Base-by-base conservation (phyloP, 225 moss, liverwort and hornwort species). In the Polytrichum formosum region DNA sequence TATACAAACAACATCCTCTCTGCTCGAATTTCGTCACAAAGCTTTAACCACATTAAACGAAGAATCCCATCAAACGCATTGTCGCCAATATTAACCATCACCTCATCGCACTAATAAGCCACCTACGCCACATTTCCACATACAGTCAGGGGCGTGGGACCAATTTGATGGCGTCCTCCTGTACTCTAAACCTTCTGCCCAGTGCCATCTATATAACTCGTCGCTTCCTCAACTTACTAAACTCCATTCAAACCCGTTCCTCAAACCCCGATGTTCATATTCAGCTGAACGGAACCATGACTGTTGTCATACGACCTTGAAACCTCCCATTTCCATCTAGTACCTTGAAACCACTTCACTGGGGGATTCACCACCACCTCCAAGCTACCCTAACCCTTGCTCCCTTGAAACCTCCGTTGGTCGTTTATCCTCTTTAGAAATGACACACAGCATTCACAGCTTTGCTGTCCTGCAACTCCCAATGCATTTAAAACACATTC, bases 11-110 rank as follows among this genome's bases (percentile, higher is more conserved):
- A 16, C 65, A 29, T 58, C 5, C 18, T 35, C 27, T 28, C n/a
- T 5, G 30, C 28, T 21, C 74, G 72, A 70, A 64, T 79, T 79
- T 78, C 75, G 37, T 86, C 77, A 86, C 86, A 86, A 37, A 86
- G 80, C 80, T 86, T 86, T 78, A 83, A 80, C 82, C 78, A 86
- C 86, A 86, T 80, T 54, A 46, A 70, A 67, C 86, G 86, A 70
- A 80, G 71, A 68, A 86, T 86, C 68, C 67, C 80, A 63, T 82
- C 86, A 68, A 86, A 80, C 68, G 77, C 80, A 68, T 80, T 77
- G 65, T 80, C 80, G 67, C 78, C 80, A 73, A 80, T 75, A 67
- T 80, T 75, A 75, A 86, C 75, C 86, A 86, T 86, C 82, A 80
- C 86, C 77, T 80, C 82, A 80, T 82, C 67, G 63, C 75, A 71